A percentile compares a stretch with the other conserved stretches of the same genome.
phyloP scores from a whole-genome alignment of 129 eudicot genomes.

The Lactuca saligna region DNA sequence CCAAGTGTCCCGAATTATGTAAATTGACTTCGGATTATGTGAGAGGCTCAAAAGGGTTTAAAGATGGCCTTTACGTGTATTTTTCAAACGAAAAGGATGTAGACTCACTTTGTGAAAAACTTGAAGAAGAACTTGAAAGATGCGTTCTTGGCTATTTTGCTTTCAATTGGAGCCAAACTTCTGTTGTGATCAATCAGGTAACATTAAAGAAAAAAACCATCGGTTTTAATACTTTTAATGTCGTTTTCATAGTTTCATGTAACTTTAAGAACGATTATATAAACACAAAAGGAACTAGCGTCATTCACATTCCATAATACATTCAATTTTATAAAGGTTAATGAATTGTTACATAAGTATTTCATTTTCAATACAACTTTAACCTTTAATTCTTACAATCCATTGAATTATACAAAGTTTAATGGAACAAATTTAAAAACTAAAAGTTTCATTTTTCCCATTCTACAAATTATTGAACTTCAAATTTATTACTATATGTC shows the following conservation, averaged over 20 bases:
- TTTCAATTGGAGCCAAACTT: conserved; percentile 71
- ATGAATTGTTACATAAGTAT: too few relatives aligned
- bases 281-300: not conserved
- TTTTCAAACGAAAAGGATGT: conserved; percentile 52
- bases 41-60: conserved; percentile 49
- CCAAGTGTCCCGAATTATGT: conserved; percentile 66
- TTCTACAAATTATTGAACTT: too few relatives aligned
- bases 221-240: not conserved
- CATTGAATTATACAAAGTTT: too few relatives aligned
- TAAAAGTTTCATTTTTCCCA: too few relatives aligned
- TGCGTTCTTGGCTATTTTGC: conserved; percentile 79
- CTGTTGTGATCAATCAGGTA: conserved; percentile 63
- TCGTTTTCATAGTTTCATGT: not conserved
- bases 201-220: not conserved
- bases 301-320: not conserved
- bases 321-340: too few relatives aligned
- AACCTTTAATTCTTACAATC: not conserved
- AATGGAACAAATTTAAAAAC: too few relatives aligned
- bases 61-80: conserved; percentile 49
- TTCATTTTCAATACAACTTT: too few relatives aligned
- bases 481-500: too few relatives aligned
- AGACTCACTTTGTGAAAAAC: conserved; percentile 48
- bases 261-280: not conserved
- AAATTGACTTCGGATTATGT: conserved; percentile 59
- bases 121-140: conserved; percentile 77